phyloP scores from a whole-genome alignment of 345 rosid genomes.

The Schrenkiella parvula region DNA sequence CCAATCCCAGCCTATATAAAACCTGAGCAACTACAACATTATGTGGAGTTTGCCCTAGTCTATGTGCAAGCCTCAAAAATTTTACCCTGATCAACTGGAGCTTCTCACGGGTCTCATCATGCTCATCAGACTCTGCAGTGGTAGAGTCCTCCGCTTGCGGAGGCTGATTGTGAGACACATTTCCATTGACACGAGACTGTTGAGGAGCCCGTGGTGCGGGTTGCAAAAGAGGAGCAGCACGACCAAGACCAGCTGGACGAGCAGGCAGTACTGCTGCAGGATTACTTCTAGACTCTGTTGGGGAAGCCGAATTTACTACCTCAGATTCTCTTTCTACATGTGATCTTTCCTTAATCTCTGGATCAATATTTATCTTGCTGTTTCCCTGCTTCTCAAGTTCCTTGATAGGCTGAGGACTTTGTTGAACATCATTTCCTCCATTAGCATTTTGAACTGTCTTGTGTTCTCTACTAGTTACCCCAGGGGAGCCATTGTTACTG shows the following conservation, averaged over 20 bases:
- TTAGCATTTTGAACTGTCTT: slow-evolving; percentile 6
- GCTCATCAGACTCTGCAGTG: slow-evolving; percentile 69
- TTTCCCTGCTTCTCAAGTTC: slow-evolving; percentile 13
- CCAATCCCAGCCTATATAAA: slow-evolving; percentile 90
- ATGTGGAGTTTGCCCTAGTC: slow-evolving; percentile 99
- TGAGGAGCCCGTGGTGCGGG: slow-evolving; percentile 71
- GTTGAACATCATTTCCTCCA: slow-evolving; percentile 13
- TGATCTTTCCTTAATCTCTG: slow-evolving; percentile 30
- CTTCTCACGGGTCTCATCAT: slow-evolving; percentile 92
- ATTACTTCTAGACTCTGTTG: slow-evolving; percentile 40
- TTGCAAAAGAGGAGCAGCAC: slow-evolving; percentile 73
- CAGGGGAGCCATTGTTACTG: slow-evolving; percentile 20
- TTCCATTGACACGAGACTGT: slow-evolving; percentile 76
- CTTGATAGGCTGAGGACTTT: slow-evolving; percentile 6
- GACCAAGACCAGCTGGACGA: slow-evolving; percentile 94
- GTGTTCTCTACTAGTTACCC: not conserved
- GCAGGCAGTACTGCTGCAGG: slow-evolving; percentile 34
- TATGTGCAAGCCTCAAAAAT: slow-evolving; percentile 91
- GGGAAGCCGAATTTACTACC: slow-evolving; percentile 29
- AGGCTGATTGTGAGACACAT: slow-evolving; percentile 48
- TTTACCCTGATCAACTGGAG: slow-evolving; percentile 98
- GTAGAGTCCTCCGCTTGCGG: slow-evolving; percentile 74
- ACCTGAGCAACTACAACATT: slow-evolving; percentile 99
- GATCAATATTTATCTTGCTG: slow-evolving; percentile 25
- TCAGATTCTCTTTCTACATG: slow-evolving; percentile 32